A percentile compares a stretch with the other conserved stretches of the same genome.
Conservation (phyloP, 768 basidiomycete species). For the Tephrocybe rancida region DNA sequence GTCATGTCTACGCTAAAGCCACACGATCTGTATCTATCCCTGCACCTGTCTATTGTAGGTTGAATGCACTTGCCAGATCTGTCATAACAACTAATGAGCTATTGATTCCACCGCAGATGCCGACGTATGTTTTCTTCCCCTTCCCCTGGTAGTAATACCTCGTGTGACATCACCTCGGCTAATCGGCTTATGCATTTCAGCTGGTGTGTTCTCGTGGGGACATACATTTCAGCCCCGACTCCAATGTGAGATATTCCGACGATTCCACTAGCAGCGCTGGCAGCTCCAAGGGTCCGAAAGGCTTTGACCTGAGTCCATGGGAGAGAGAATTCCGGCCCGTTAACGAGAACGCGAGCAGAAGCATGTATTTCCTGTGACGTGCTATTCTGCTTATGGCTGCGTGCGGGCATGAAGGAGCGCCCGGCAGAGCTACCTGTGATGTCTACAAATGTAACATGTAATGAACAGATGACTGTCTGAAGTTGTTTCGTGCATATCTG, state of each 20-base stretch:
- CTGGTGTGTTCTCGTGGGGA: conserved; percentile 52
- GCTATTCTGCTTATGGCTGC: neutral
- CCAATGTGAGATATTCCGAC: conserved; percentile 23
- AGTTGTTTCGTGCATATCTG: too few species aligned
- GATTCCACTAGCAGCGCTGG: conserved; percentile 20
- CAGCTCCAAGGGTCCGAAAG: conserved; percentile 2
- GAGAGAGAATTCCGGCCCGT: conserved; percentile 18
- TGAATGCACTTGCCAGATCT: neutral
- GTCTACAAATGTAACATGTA: conserved; percentile 11
- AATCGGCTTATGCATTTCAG: conserved; percentile 26
- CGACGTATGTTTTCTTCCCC: conserved; percentile 39
- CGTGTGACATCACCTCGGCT: conserved; percentile 12
- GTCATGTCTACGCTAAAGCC: conserved; percentile 69
- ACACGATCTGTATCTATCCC: conserved; percentile 75
- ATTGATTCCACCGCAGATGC: conserved; percentile 41
- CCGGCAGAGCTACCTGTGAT: neutral
- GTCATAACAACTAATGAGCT: conserved; percentile 2
- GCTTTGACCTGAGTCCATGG: conserved; percentile 26
- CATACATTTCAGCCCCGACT: conserved; percentile 41
- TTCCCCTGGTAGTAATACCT: neutral
- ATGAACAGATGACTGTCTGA: too few species aligned
- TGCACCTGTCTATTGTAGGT: conserved; percentile 69
- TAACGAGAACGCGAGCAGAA: conserved; percentile 15
- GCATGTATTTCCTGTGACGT: conserved; percentile 26
- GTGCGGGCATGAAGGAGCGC: neutral